Percentiles rank a stretch among this genome's conserved stretches.
Evolutionary conservation across 2,329 filamentous ascomycete species (phyloP).

Genomic region (Beauveria asiatica): DNA sequence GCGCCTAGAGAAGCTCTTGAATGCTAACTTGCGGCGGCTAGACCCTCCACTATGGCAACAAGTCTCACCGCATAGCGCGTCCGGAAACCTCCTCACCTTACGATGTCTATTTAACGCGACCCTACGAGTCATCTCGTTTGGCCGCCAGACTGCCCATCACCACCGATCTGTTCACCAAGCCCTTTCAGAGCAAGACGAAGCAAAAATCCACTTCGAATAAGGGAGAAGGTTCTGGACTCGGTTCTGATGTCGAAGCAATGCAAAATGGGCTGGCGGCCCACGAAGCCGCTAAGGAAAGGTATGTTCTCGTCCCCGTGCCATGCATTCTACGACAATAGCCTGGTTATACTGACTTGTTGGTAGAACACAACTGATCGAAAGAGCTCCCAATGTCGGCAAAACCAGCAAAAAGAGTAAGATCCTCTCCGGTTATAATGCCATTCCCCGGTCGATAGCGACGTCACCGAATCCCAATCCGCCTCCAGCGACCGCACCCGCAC

Average conservation of each 20-base stretch:
- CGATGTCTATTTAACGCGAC: constrained; percentile 48
- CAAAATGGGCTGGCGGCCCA: constrained; percentile 33
- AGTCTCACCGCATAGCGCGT: constrained; percentile 38
- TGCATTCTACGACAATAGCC: not conserved
- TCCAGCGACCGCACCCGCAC: constrained; percentile 40
- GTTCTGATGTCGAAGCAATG: constrained; percentile 42
- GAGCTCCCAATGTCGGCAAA: constrained; percentile 25
- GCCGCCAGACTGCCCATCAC: constrained; percentile 43
- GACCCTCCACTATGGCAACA: constrained; percentile 47
- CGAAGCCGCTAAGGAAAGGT: constrained; percentile 29
- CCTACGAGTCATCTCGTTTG: constrained; percentile 37
- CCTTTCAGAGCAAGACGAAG: constrained; percentile 22
- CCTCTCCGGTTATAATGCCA: constrained; percentile 30
- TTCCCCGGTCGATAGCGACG: constrained; percentile 35
- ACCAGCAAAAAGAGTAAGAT: constrained; percentile 35
- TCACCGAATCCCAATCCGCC: constrained; percentile 51
- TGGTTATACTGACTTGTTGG: constrained; percentile 20
- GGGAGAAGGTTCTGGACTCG: constrained; percentile 31
- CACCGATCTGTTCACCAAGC: constrained; percentile 41
- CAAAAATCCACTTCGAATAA: constrained; percentile 25
- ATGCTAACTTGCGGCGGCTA: constrained; percentile 20
- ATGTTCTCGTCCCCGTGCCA: constrained; percentile 13
- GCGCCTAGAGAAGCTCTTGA: not conserved
- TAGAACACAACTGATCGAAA: constrained; percentile 28
- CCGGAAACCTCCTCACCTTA: constrained; percentile 38